A percentile compares a stretch with the other conserved stretches of the same genome.
These are phyloP conservation scores for Hypholoma fasciculare DNA, from an alignment of 768 basidiomycete genomes.

Conservation along the genomic window DNA sequence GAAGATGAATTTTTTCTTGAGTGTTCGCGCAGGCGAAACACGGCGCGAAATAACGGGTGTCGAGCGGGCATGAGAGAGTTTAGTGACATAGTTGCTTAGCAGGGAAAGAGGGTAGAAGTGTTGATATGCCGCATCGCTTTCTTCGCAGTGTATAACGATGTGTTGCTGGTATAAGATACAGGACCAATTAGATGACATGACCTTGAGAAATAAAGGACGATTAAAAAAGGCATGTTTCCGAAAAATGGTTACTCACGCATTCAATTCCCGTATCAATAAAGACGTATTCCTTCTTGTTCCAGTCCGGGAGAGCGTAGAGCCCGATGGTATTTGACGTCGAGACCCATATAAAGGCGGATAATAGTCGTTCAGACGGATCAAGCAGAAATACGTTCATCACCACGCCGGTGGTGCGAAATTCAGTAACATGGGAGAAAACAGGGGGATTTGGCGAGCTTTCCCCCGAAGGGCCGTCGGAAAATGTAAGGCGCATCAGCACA, in stretches of 20 bases:
- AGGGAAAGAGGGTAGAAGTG: constrained; percentile 64
- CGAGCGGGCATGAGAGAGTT: constrained; percentile 24
- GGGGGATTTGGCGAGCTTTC: constrained; percentile 40
- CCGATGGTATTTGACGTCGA: constrained; percentile 54
- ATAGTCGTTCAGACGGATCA: constrained; percentile 57
- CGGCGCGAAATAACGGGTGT: constrained; percentile 40
- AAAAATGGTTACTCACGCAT: constrained; percentile 50
- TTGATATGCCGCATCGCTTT: constrained; percentile 62
- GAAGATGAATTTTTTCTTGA: constrained; percentile 55
- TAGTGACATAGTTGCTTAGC: constrained; percentile 32
- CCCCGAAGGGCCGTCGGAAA: constrained; percentile 50
- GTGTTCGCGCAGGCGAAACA: constrained; percentile 43
- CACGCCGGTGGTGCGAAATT: constrained; percentile 63
- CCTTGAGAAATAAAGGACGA: constrained; percentile 38
- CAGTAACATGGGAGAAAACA: constrained; percentile 56
- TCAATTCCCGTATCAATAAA: constrained; percentile 75
- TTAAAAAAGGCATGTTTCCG: background rate
- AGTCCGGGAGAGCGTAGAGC: constrained; percentile 65
- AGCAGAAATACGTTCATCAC: constrained; percentile 81
- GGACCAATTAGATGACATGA: constrained; percentile 73
- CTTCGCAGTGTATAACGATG: constrained; percentile 76
- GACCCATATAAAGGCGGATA: constrained; percentile 74
- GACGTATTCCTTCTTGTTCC: constrained; percentile 65
- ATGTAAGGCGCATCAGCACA: constrained; percentile 66
- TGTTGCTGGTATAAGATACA: constrained; percentile 66